Evolutionary conservation across 192 early-diverging fungal genomes (phyloP).

Genomic region (Coemansia sp.): DNA sequence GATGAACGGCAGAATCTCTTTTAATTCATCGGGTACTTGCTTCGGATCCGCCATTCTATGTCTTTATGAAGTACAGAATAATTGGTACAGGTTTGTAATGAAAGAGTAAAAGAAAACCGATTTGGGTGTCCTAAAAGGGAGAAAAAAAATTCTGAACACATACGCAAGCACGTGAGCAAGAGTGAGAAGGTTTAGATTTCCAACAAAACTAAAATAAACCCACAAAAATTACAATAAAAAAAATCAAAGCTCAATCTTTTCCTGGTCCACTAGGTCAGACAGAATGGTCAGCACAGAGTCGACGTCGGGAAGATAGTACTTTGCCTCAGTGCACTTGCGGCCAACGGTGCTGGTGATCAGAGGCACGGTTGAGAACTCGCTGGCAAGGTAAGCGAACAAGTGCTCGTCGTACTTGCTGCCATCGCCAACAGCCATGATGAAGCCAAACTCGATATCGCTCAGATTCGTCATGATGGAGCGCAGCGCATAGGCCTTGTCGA

Average conservation of each 20-base stretch:
- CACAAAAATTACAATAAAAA: slow-evolving; percentile 5
- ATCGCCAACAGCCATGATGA: slow-evolving; percentile 84
- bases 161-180: too few species aligned
- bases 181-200: too few species aligned
- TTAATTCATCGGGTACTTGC: slow-evolving; percentile 61
- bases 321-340: slow-evolving; percentile 93
- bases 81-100: not conserved
- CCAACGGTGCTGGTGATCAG: slow-evolving; percentile 89
- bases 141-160: not conserved
- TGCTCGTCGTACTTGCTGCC: slow-evolving; percentile 94
- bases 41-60: slow-evolving; percentile 20
- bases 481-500: slow-evolving; percentile 90
- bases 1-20: slow-evolving; percentile 72
- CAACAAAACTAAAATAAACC: not conserved
- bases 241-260: not conserved
- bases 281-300: slow-evolving; percentile 45
- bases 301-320: slow-evolving; percentile 78
- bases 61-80: not conserved
- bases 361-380: slow-evolving; percentile 55
- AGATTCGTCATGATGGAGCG: slow-evolving; percentile 85
- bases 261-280: slow-evolving; percentile 19
- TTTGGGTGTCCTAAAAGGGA: not conserved
- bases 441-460: slow-evolving; percentile 22
- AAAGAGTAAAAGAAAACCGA: slow-evolving; percentile 2
- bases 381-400: slow-evolving; percentile 67